Percentiles rank a stretch among this genome's conserved stretches.
Conservation (phyloP, 2,329 filamentous ascomycete species). For the Sarocladium oryzae region DNA sequence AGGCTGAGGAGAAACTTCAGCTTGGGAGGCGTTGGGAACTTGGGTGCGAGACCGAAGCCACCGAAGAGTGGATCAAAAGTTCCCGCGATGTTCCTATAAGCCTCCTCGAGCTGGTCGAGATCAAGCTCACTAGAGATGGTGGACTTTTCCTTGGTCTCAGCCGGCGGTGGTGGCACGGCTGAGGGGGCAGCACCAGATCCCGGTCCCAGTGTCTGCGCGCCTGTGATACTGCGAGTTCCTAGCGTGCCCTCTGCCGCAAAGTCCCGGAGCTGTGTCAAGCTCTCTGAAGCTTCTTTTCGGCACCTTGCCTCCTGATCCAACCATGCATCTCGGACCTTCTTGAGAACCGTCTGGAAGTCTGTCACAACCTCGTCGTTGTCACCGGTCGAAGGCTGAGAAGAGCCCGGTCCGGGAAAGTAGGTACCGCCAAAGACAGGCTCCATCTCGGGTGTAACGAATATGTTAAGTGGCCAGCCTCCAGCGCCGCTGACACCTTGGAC, state of each 20-base stretch:
- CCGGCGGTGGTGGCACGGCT: conserved; percentile 17
- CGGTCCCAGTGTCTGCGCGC: conserved; percentile 18
- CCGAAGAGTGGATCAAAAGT: conserved; percentile 76
- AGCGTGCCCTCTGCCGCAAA: conserved; percentile 86
- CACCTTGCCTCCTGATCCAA: conserved; percentile 76
- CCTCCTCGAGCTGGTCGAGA: conserved; percentile 85
- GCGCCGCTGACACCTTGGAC: conserved; percentile 85
- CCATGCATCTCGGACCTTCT: conserved; percentile 74
- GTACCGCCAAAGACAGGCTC: conserved; percentile 94
- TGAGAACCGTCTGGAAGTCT: conserved; percentile 76
- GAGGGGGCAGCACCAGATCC: conserved; percentile 25
- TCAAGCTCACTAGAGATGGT: conserved; percentile 64
- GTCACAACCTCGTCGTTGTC: conserved; percentile 48
- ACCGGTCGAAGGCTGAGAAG: conserved; percentile 30
- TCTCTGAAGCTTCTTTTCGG: conserved; percentile 75
- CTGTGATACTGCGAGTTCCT: conserved; percentile 32
- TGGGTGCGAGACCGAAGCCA: conserved; percentile 76
- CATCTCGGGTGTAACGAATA: conserved; percentile 91
- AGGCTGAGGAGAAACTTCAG: conserved; percentile 75
- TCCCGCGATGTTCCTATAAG: conserved; percentile 69
- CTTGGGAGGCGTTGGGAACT: conserved; percentile 85
- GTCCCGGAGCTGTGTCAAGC: conserved; percentile 71
- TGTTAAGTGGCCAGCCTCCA: conserved; percentile 91
- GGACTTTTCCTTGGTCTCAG: conserved; percentile 17
- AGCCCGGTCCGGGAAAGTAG: conserved; percentile 83